Percentiles rank a stretch among this genome's conserved stretches.
These are phyloP conservation scores for Oldenlandia corymbosa DNA, from an alignment of 257 asterid species.

Conservation along the genomic window DNA sequence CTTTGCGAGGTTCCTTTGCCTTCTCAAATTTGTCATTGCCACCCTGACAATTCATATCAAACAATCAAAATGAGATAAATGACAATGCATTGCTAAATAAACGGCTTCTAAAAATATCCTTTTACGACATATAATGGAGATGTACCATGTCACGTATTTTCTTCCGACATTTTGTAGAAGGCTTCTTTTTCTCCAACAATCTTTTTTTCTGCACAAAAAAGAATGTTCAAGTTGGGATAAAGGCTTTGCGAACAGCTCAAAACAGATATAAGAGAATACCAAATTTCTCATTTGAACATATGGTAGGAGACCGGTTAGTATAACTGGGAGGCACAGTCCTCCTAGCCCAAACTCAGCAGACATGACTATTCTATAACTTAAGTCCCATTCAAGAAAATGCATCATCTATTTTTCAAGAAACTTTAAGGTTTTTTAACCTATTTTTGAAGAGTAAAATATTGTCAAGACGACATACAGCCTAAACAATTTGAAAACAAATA, in stretches of 20 bases:
- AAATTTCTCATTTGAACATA: not conserved
- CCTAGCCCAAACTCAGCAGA: not conserved
- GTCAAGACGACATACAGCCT: not conserved
- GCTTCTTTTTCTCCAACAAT: constrained; percentile 55
- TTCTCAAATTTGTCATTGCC: constrained; percentile 44
- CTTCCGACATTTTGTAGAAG: constrained; percentile 51
- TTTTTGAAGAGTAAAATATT: not conserved
- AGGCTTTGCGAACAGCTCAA: not conserved
- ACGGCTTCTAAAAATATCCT: not conserved
- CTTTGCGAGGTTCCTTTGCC: constrained; percentile 42
- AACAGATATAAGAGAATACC: not conserved
- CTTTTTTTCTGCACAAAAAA: constrained; percentile 55
- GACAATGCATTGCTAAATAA: not conserved
- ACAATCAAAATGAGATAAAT: constrained; percentile 12
- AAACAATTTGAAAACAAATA: constrained; percentile 20
- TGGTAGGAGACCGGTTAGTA: not conserved
- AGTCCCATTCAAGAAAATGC: not conserved
- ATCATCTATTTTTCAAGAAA: constrained; percentile 3
- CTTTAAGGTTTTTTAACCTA: not conserved
- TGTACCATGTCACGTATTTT: constrained; percentile 23
- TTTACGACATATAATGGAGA: not conserved
- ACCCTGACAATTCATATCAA: constrained; percentile 36
- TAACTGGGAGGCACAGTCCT: not conserved
- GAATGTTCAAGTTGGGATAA: not conserved
- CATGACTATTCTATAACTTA: not conserved